Percentiles rank a stretch among this genome's conserved stretches.
phyloP scores from a whole-genome alignment of 23 red algal genomes.

The Gracilaria domingensis region DNA sequence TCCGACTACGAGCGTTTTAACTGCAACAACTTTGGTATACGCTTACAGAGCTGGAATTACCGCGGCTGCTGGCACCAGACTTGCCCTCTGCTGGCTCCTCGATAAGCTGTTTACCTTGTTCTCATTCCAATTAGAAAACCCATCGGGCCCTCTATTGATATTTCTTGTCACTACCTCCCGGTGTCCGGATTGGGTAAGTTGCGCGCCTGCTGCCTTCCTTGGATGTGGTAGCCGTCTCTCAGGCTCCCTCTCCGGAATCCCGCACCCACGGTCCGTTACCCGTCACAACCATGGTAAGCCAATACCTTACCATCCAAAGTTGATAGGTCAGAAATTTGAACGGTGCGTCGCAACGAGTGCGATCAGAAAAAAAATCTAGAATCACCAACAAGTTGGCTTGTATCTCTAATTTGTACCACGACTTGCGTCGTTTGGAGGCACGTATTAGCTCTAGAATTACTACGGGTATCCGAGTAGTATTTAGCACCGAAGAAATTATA shows the following conservation, averaged over 20 bases:
- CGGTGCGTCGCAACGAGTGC: slow-evolving; percentile 31
- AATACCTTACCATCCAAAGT: slow-evolving; percentile 83
- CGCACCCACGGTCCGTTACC: slow-evolving; percentile 70
- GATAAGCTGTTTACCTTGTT: slow-evolving; percentile 51
- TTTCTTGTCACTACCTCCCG: slow-evolving; percentile 71
- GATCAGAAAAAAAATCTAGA: slow-evolving; percentile 58
- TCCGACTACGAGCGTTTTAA: slow-evolving; percentile 53
- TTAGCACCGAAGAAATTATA: slow-evolving; percentile 41
- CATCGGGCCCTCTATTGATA: slow-evolving; percentile 37
- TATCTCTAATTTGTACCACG: slow-evolving; percentile 73
- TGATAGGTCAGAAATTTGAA: slow-evolving; percentile 88
- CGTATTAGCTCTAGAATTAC: slow-evolving; percentile 94
- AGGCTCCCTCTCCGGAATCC: slow-evolving; percentile 75
- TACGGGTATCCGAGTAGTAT: slow-evolving; percentile 46
- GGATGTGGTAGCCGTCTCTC: slow-evolving; percentile 64
- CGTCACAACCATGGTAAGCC: slow-evolving; percentile 79
- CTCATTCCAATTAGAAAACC: slow-evolving; percentile 61
- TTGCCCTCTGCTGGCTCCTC: slow-evolving; percentile 50
- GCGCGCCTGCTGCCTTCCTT: slow-evolving; percentile 72
- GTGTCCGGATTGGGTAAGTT: slow-evolving; percentile 63
- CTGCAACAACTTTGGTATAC: slow-evolving; percentile 52
- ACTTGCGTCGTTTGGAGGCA: slow-evolving; percentile 36
- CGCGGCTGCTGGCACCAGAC: slow-evolving; percentile 42
- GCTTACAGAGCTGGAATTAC: slow-evolving; percentile 50
- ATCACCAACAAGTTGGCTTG: slow-evolving; percentile 36